Percentiles rank a stretch among this genome's conserved stretches.
These are phyloP conservation scores for Salix caprea DNA, from an alignment of 345 rosid species.

Conservation along the genomic window DNA sequence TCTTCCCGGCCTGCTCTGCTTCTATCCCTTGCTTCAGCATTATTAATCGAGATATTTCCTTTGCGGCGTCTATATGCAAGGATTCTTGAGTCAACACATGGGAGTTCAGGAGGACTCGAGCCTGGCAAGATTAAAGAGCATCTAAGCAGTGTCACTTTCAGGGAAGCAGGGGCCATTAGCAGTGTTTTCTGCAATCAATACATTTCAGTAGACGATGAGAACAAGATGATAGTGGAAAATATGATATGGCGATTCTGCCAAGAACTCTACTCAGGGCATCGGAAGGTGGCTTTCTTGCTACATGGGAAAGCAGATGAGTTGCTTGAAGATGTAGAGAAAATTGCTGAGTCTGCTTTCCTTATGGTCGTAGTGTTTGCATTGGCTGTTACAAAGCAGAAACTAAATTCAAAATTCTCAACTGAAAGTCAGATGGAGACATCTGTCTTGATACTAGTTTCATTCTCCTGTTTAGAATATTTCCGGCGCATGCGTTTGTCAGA, in stretches of 20 bases:
- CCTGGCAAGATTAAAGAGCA: constrained; percentile 47
- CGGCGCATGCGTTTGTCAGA: constrained; percentile 80
- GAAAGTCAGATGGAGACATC: constrained; percentile 64
- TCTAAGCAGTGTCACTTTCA: constrained; percentile 50
- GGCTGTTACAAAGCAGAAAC: constrained; percentile 65
- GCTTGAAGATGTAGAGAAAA: constrained; percentile 65
- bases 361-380: constrained; percentile 80
- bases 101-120: constrained; percentile 25
- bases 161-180: constrained; percentile 73
- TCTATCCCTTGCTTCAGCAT: constrained; percentile 59
- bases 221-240: constrained; percentile 54
- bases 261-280: constrained; percentile 67
- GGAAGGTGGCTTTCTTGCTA: constrained; percentile 59
- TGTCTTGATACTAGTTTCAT: constrained; percentile 60
- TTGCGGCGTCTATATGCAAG: constrained; percentile 41
- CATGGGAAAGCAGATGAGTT: constrained; percentile 47
- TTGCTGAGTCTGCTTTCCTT: constrained; percentile 87
- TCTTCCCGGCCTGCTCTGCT: constrained; percentile 51
- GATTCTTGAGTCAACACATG: constrained; percentile 31
- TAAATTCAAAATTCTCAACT: constrained; percentile 41
- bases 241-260: constrained; percentile 73
- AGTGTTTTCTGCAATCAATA: constrained; percentile 81
- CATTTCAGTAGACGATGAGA: constrained; percentile 54
- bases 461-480: constrained; percentile 83
- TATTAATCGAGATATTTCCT: constrained; percentile 71